phyloP scores from a whole-genome alignment of 768 basidiomycete genomes.

The Panaeolus papilionaceus region DNA sequence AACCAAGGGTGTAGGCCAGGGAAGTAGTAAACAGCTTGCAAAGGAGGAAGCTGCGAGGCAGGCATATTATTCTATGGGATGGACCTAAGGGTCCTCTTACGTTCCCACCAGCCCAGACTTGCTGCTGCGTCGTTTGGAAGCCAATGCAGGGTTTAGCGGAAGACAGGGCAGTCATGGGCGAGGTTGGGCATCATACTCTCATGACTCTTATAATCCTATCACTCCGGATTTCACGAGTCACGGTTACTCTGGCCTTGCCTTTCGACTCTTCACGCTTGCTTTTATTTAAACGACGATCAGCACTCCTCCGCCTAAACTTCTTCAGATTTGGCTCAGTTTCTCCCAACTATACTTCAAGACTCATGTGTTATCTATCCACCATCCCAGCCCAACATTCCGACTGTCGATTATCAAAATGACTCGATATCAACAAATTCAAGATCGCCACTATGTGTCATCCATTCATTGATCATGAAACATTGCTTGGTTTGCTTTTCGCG shows the following conservation, averaged over 20 bases:
- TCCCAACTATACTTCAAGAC: constrained; percentile 5
- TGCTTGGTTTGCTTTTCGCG: neutral
- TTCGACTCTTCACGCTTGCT: neutral
- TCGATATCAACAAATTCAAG: neutral
- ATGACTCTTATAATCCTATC: neutral
- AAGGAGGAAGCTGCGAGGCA: constrained; percentile 80
- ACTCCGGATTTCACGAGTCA: neutral
- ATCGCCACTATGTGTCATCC: neutral
- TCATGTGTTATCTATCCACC: neutral
- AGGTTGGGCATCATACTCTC: neutral
- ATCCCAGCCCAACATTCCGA: neutral
- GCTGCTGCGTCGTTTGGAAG: neutral
- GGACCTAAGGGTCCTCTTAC: constrained; percentile 36
- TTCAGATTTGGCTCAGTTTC: neutral
- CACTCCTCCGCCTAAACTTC: neutral
- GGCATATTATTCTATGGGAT: constrained; percentile 79
- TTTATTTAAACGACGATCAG: neutral
- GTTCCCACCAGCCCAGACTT: neutral
- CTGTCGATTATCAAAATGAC: neutral
- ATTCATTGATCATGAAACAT: neutral
- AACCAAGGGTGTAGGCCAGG: constrained; percentile 67
- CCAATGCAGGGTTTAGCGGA: neutral
- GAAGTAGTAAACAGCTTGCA: constrained; percentile 74
- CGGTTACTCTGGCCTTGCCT: neutral
- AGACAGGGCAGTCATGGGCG: neutral